Percentiles rank a stretch among this genome's conserved stretches.
These are phyloP conservation scores for Oryza australiensis DNA, from an alignment of 176 grass and related monocot species.

Conservation along the genomic window DNA sequence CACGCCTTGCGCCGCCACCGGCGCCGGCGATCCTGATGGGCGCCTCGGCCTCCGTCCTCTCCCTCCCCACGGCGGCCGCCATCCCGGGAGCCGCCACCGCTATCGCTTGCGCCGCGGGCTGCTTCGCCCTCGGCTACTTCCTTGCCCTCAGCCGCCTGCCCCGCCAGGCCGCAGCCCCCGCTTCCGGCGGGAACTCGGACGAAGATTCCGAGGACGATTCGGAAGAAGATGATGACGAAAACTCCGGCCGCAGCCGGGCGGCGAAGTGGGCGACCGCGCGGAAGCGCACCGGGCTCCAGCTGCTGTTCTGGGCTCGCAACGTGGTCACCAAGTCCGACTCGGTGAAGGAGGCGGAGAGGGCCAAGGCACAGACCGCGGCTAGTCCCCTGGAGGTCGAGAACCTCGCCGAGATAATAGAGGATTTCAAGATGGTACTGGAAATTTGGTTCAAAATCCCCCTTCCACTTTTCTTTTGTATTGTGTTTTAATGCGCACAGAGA, in stretches of 20 bases:
- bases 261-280: conserved; percentile 26
- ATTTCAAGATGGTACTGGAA: conserved; percentile 85
- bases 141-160: conserved; percentile 49
- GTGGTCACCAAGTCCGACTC: conserved; percentile 52
- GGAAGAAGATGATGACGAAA: conserved; percentile 71
- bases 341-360: conserved; percentile 32
- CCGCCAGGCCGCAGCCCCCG: neutral
- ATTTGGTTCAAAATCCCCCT: neutral
- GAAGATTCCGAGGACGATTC: conserved; percentile 46
- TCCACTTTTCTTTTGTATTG: neutral
- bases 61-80: conserved; percentile 30
- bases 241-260: conserved; percentile 1
- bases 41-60: conserved; percentile 34
- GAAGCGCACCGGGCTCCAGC: conserved; percentile 44
- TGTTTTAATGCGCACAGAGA: neutral
- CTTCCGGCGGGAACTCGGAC: conserved; percentile 4
- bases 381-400: conserved; percentile 75
- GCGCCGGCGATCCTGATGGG: conserved; percentile 51
- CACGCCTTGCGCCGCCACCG: conserved; percentile 24
- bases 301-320: conserved; percentile 59
- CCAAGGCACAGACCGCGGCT: conserved; percentile 23
- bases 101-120: conserved; percentile 68
- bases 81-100: conserved; percentile 42
- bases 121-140: conserved; percentile 84
- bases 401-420: conserved; percentile 84